These are phyloP conservation scores for Astragalus membranaceus DNA, from an alignment of 306 rosid species.

Conservation along the genomic window DNA sequence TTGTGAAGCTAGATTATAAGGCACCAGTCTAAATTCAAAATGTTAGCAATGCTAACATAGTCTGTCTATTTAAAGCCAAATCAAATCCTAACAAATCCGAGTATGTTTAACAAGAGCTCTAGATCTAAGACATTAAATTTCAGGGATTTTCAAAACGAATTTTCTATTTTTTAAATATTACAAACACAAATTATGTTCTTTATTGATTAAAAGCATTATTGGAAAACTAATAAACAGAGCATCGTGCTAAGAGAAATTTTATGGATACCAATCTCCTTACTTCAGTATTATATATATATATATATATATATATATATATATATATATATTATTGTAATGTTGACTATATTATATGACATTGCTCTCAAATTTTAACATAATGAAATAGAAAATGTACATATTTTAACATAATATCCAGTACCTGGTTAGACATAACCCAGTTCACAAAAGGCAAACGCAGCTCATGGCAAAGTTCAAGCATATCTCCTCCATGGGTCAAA, in stretches of 20 bases:
- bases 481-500: constrained; percentile 88
- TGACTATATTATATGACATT: constrained; percentile 8
- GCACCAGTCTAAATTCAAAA: neutral
- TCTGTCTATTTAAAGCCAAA: neutral
- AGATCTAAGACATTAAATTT: neutral
- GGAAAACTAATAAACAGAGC: neutral
- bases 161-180: neutral
- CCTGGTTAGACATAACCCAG: constrained; percentile 81
- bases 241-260: neutral
- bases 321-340: constrained; percentile 6
- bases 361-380: neutral
- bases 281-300: constrained; percentile 1
- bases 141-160: neutral
- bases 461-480: constrained; percentile 90
- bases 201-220: neutral
- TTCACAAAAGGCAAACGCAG: constrained; percentile 79
- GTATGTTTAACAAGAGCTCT: neutral
- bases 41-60: neutral
- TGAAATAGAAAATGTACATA: neutral
- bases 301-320: neutral
- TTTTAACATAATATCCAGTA: constrained; percentile 21
- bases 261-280: constrained; percentile 1
- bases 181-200: neutral
- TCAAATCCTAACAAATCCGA: neutral
- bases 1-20: neutral